Evolutionary conservation across 1,139 yeast genomes (phyloP).

Genomic region (Taphrina populina): DNA sequence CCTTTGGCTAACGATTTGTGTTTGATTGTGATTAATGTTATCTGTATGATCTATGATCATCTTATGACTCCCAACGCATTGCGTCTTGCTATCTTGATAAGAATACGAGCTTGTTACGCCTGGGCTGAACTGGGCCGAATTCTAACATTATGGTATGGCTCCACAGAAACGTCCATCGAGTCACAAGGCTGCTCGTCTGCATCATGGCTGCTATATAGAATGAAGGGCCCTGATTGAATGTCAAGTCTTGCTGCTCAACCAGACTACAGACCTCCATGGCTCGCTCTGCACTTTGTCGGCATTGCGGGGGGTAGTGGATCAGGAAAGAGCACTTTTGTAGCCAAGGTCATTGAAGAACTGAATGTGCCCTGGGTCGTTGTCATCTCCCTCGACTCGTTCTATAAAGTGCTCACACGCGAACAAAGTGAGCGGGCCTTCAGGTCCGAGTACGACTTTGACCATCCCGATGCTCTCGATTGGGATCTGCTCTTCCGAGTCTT

Average conservation of each 20-base stretch:
- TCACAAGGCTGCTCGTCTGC: too few relatives aligned
- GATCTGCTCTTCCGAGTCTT: constrained; percentile 64
- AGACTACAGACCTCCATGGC: constrained; percentile 73
- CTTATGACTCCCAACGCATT: too few relatives aligned
- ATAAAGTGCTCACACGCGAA: constrained; percentile 65
- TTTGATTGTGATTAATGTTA: too few relatives aligned
- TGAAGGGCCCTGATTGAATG: background rate
- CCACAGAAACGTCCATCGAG: too few relatives aligned
- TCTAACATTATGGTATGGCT: too few relatives aligned
- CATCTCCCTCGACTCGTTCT: constrained; percentile 85
- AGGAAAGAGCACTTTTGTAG: constrained; percentile 91
- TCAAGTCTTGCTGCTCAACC: background rate
- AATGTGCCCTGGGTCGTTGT: constrained; percentile 92
- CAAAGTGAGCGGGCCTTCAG: constrained; percentile 64
- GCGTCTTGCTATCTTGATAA: too few relatives aligned
- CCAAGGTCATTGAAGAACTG: constrained; percentile 71
- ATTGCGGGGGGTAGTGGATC: constrained; percentile 94
- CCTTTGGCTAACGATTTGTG: too few relatives aligned
- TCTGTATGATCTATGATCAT: too few relatives aligned
- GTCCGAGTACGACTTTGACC: constrained; percentile 76
- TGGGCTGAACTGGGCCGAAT: too few relatives aligned
- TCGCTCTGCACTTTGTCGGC: constrained; percentile 90
- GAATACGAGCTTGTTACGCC: too few relatives aligned
- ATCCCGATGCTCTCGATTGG: constrained; percentile 73
- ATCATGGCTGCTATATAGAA: too few relatives aligned